A percentile compares a stretch with the other conserved stretches of the same genome.
phyloP scores from a whole-genome alignment of 2,329 filamentous ascomycete genomes.

The Hypoxylon sp. region DNA sequence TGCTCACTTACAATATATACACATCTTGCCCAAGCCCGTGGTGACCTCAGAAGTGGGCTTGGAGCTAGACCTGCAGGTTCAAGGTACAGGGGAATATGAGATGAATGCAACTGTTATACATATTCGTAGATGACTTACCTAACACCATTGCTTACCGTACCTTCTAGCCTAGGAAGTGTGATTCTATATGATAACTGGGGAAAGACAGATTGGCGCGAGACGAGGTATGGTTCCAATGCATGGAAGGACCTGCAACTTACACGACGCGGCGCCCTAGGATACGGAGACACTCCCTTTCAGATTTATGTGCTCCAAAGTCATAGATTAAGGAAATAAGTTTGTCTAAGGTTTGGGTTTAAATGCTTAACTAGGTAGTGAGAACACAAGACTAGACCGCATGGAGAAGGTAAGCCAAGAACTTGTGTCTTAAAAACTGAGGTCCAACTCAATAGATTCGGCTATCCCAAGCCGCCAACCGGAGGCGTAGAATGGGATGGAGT shows the following conservation, averaged over 20 bases:
- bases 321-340: not conserved
- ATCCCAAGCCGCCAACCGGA: not conserved
- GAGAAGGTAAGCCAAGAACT: conserved; percentile 1
- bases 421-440: not conserved
- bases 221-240: not conserved
- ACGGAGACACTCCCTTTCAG: conserved; percentile 1
- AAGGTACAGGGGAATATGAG: not conserved
- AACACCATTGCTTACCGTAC: not conserved
- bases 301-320: not conserved
- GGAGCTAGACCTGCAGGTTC: conserved; percentile 3
- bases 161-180: not conserved
- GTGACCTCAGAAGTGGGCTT: not conserved
- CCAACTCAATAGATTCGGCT: not conserved
- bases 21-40: conserved; percentile 4
- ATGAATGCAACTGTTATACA: conserved; percentile 1
- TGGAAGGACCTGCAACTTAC: not conserved
- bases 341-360: not conserved
- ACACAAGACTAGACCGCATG: not conserved
- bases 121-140: not conserved
- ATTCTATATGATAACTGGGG: not conserved
- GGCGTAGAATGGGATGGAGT: not conserved
- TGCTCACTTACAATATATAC: conserved; percentile 4
- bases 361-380: not conserved
- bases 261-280: conserved; percentile 1
- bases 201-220: not conserved